Evolutionary conservation across 805 yeast species (phyloP), one percentile per base, ranked within the genome.

Genomic region (Debaryomyces castellii): DNA sequence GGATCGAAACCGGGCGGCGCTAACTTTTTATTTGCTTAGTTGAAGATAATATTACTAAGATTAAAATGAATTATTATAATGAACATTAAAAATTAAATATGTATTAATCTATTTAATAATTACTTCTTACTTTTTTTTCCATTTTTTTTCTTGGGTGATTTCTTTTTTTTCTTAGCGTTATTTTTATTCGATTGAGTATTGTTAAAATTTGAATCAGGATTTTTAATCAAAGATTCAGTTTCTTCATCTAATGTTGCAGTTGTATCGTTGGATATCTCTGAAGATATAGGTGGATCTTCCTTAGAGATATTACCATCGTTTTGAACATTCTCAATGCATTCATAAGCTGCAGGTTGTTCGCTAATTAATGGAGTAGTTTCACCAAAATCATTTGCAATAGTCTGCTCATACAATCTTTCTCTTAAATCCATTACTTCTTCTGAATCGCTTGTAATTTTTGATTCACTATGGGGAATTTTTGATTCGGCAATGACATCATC

Each of bases 1-100:
- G 91, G 95, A 87, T 87, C 95, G 95, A 87, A 86, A 87, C 94
- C 89, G 73, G 80, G 89, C 89, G 85, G 86, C 89, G 94, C 94
- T 87, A 87, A 41, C 56, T 57, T 65, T 67, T 71, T 75, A 51
- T 54, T 53, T n/a, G n/a, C n/a, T n/a, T n/a, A n/a, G n/a, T n/a
- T n/a, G n/a, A n/a, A n/a, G n/a, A n/a, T n/a, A n/a, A 45, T 33
- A 5, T 28, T 10, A 9, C 12, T 12, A 27, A 10, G 6, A 9
- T 27, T 10, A 9, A 9, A 9, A 27, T 10, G 32, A 27, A 27
- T n/a, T 23, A 6, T 9, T 27, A 12, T 9, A 27, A 27, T 27
- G 25, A 23, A 6, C 25, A 6, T 23, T n/a, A n/a, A n/a, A n/a
- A n/a, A n/a, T n/a, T n/a, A n/a, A n/a, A n/a, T n/a, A n/a, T n/a